Evolutionary conservation across 208 protist genomes (phyloP).

Genomic region (Phytomonas francai): DNA sequence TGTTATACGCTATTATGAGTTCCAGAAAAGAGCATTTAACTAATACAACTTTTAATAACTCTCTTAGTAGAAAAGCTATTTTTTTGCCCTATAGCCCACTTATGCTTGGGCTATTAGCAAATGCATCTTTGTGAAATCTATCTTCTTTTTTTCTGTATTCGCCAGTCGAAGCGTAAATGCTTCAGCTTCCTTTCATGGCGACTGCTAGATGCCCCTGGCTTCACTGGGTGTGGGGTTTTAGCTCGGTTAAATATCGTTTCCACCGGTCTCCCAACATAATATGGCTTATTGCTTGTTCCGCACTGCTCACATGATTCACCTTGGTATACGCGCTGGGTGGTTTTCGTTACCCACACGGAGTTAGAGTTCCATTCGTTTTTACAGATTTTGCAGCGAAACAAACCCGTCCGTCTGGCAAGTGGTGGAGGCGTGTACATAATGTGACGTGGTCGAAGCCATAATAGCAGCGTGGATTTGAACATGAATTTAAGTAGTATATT

Average conservation of each 20-base stretch:
- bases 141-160: slow-evolving; percentile 40
- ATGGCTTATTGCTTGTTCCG: slow-evolving; percentile 82
- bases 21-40: background rate
- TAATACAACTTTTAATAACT: background rate
- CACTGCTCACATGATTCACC: slow-evolving; percentile 80
- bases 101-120: background rate
- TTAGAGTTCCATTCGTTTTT: slow-evolving; percentile 54
- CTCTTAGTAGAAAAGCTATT: background rate
- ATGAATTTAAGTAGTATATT: slow-evolving; percentile 17
- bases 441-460: slow-evolving; percentile 66
- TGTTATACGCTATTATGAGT: background rate
- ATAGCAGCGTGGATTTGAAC: slow-evolving; percentile 27
- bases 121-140: slow-evolving; percentile 1
- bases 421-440: slow-evolving; percentile 87
- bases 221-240: slow-evolving; percentile 66
- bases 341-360: slow-evolving; percentile 84
- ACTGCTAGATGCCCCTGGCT: slow-evolving; percentile 52
- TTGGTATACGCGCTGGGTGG: slow-evolving; percentile 85
- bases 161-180: slow-evolving; percentile 70
- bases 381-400: slow-evolving; percentile 69
- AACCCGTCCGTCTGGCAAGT: slow-evolving; percentile 49
- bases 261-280: slow-evolving; percentile 65
- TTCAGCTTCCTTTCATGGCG: slow-evolving; percentile 64
- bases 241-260: slow-evolving; percentile 82
- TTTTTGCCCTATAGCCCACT: background rate